Evolutionary conservation across 2,329 filamentous ascomycete genomes (phyloP).

Genomic region (Colletotrichum sublineola): DNA sequence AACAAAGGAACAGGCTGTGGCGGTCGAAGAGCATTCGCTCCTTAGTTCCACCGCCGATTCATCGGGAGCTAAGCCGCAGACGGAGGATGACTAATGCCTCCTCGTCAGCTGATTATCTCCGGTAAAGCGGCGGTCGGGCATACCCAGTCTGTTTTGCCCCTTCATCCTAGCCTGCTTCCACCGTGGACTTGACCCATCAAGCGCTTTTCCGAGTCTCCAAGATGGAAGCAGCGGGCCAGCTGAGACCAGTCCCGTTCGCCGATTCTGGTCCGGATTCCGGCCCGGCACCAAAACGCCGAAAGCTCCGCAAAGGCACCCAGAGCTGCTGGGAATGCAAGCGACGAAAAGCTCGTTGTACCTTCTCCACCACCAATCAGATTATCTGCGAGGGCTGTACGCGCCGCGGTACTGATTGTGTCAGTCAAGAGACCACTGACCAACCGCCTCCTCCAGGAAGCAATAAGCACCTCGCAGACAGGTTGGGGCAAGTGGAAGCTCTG

Average conservation of each 20-base stretch:
- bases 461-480: conserved; percentile 50
- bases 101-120: conserved; percentile 11
- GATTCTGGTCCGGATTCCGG: neutral
- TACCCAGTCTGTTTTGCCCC: neutral
- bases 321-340: conserved; percentile 42
- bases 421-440: conserved; percentile 57
- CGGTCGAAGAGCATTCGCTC: neutral
- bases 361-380: neutral
- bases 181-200: too few species aligned
- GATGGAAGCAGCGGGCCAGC: neutral
- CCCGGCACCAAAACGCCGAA: conserved; percentile 28
- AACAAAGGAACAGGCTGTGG: neutral
- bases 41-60: conserved; percentile 18
- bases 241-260: neutral
- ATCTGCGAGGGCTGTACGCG: conserved; percentile 53
- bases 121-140: conserved; percentile 32
- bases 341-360: conserved; percentile 33
- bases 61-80: conserved; percentile 9
- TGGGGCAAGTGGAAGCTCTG: conserved; percentile 53
- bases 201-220: too few species aligned
- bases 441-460: conserved; percentile 42
- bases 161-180: neutral
- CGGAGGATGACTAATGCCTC: conserved; percentile 29
- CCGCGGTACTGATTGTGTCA: conserved; percentile 59
- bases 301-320: conserved; percentile 37